phyloP scores from a whole-genome alignment of 345 rosid species.

The Geranium rotundifolium region DNA sequence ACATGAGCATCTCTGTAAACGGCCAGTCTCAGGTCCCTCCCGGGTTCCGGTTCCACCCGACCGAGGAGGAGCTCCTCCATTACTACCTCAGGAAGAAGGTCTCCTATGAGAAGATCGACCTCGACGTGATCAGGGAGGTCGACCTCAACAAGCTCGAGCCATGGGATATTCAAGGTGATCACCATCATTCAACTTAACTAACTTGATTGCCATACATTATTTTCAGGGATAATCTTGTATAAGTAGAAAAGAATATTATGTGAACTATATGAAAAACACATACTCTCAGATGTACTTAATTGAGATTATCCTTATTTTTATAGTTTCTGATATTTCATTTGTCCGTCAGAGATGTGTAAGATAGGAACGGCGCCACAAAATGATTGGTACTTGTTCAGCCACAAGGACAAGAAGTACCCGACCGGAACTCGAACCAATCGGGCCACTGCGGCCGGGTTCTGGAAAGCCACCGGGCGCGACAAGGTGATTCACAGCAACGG shows the following conservation, averaged over 20 bases:
- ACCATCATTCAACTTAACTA: no score
- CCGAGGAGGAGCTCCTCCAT: constrained; percentile 94
- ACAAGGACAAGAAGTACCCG: no score
- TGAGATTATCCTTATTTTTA: no score
- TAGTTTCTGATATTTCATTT: background rate
- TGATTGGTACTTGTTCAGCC: no score
- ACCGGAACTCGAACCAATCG: no score
- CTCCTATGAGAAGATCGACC: constrained; percentile 70
- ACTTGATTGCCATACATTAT: no score
- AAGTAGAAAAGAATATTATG: no score
- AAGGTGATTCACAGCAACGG: constrained; percentile 72
- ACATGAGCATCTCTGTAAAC: constrained; percentile 73
- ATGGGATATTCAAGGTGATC: constrained; percentile 92
- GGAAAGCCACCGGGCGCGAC: constrained; percentile 98
- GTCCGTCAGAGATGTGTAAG: constrained; percentile 65
- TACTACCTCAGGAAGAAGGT: constrained; percentile 91
- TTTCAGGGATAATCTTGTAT: no score
- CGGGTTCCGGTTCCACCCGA: constrained; percentile 90
- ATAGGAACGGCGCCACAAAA: constrained; percentile 82
- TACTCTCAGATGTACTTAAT: no score
- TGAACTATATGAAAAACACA: no score
- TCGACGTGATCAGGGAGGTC: constrained; percentile 90
- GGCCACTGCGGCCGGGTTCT: no score
- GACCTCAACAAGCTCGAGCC: constrained; percentile 99
- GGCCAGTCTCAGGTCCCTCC: constrained; percentile 97